Evolutionary conservation across 2,329 filamentous ascomycete genomes (phyloP).

Genomic region (Diaporthe destruens): DNA sequence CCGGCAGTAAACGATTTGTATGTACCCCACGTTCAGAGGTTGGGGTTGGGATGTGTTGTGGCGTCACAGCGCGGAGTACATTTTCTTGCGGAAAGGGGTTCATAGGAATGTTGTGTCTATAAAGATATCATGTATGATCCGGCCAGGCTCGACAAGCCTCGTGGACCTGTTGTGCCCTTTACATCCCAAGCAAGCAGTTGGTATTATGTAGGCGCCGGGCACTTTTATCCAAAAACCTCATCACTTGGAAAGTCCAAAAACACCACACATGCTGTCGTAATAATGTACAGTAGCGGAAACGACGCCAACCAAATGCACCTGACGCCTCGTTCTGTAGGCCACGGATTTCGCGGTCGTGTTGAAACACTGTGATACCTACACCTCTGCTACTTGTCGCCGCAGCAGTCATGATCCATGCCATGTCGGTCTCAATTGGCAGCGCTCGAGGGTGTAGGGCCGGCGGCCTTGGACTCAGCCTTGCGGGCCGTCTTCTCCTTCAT

Average conservation of each 20-base stretch:
- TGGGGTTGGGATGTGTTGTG: neutral
- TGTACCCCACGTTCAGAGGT: neutral
- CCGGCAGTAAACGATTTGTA: neutral
- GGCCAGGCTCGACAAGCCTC: neutral
- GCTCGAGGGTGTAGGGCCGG: slow-evolving; percentile 40
- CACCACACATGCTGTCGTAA: slow-evolving; percentile 32
- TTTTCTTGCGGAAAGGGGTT: slow-evolving; percentile 7
- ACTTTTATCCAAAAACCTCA: neutral
- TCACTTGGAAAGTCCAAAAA: slow-evolving; percentile 1
- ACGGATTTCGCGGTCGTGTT: neutral
- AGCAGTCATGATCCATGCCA: neutral
- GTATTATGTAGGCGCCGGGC: neutral
- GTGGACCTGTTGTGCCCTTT: neutral
- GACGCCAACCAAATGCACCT: slow-evolving; percentile 33
- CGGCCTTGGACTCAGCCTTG: slow-evolving; percentile 39
- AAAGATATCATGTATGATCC: neutral
- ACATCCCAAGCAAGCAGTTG: neutral
- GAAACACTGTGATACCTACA: neutral
- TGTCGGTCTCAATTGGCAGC: slow-evolving; percentile 13
- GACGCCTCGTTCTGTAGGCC: slow-evolving; percentile 19
- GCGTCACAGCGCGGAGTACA: slow-evolving; percentile 20
- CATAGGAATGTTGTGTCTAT: slow-evolving; percentile 29
- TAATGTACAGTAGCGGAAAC: slow-evolving; percentile 24
- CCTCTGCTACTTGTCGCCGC: slow-evolving; percentile 9
- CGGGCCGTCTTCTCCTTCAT: slow-evolving; percentile 53